Base-by-base conservation (phyloP, 495 filamentous ascomycete genomes). In the Hypoxylon intermedium region DNA sequence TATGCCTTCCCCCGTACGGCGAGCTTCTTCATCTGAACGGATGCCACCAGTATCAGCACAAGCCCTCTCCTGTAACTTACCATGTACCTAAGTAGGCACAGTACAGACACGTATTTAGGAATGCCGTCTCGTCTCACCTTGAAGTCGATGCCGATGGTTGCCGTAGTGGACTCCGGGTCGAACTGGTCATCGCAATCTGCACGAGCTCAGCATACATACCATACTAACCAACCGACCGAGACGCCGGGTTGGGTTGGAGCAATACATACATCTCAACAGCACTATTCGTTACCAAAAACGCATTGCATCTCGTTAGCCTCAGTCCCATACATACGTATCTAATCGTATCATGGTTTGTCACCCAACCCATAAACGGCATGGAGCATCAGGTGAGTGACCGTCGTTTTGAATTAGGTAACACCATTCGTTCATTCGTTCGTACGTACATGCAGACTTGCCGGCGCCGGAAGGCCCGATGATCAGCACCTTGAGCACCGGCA, bases 141-240 rank as follows among this genome's bases (percentile, higher is more conserved):
- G 71, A 84, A 86, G 59, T 86, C 83, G 44, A 86, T 80, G 19
- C 83, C 83, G 57, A 86, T 85, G 1, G 83, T 86, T 18, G 83
- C 81, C 42, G 80, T 78, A 9, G 82, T 76, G 26, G 72, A 77
- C 54, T 85, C 82, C 7, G 80, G 77, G 49, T 86, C 83, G 52
- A 84, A 86, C 51, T 83, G 80, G 67, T 86, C 79, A 54, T 86
- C 83, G 69, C 82, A 84, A 67, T 86, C 68, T 71, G 38, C n/a
- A 24, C 24, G 33, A 33, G 37, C 11, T 49, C 24, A 63, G 49
- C 30, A 45, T 9, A 47, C 28, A 20, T 19, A 5, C 18, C 43
- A 42, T 7, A 48, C 34, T 12, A 13, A 19, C n/a, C 15, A 31
- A 1, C n/a, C 15, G n/a, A 38, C 11, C 41, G 37, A 13, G 33